Base-by-base conservation (phyloP, 495 filamentous ascomycete species). In the Penicillium roqueforti region DNA sequence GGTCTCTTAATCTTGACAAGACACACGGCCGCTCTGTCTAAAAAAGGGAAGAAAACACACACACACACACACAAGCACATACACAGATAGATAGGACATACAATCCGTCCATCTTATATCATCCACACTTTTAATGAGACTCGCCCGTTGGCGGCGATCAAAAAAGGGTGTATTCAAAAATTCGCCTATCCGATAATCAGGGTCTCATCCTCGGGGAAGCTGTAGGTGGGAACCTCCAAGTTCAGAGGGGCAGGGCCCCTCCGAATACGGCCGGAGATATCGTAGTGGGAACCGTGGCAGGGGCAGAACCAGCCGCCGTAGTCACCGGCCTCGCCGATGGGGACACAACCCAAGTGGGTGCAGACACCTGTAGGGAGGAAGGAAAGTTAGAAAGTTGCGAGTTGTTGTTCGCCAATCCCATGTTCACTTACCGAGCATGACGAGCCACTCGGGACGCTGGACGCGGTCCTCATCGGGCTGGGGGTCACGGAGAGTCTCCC, bases 281-380 rank as follows among this genome's bases (percentile, higher is more conserved):
- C 93, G 83, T 99, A 99, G 80, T 99, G 93, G 52, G 91, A 96
- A 70, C 93, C 93, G 82, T 99, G 93, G 86, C 93, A 99, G 56
- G 93, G 93, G 80, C 93, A 99, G 86, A 99, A 99, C 93, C 93
- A 99, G 66, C 93, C 93, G 66, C 93, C 93, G 71, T 78, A 99
- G 72, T 99, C 95, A 70, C 93, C 93, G 56, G 93, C 87, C 80
- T 99, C 93, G 70, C 93, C 93, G 73, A 99, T 97, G 59, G 93
- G 93, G 49, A 99, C 93, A 79, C 93, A 99, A 72, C 93, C 93
- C 65, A 99, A 79, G 74, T 99, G 93, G 65, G 93, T 99, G 86
- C 93, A 99, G 72, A 99, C 91, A 72, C 90, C 89, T 92, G 56
- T 13, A 38, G 5, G 49, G 36, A 40, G 19, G 18, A 39, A 49